Conservation (phyloP, 768 basidiomycete genomes). For the Floccularia luteovirens region DNA sequence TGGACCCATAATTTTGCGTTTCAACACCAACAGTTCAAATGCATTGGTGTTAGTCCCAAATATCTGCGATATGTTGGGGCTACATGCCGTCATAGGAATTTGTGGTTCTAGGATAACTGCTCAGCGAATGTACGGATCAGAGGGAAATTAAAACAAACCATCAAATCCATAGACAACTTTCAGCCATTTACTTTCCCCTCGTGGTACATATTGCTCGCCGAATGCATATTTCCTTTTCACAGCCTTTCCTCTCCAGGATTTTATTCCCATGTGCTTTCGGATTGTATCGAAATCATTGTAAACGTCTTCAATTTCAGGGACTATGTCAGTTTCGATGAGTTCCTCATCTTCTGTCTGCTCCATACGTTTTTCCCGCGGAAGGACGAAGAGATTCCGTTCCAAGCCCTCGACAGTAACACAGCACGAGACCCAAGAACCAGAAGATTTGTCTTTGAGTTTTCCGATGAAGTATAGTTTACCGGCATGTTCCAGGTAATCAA, state of each 20-base stretch:
- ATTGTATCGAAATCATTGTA: slow-evolving; percentile 79
- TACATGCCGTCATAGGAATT: slow-evolving; percentile 64
- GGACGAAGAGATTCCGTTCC: slow-evolving; percentile 84
- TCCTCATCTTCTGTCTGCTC: slow-evolving; percentile 51
- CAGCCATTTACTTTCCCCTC: slow-evolving; percentile 78
- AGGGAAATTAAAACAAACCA: slow-evolving; percentile 36
- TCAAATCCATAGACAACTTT: slow-evolving; percentile 91
- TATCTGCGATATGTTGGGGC: slow-evolving; percentile 79
- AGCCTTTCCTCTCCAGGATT: slow-evolving; percentile 72
- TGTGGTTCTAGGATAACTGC: slow-evolving; percentile 47
- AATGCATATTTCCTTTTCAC: slow-evolving; percentile 92
- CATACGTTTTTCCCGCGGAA: slow-evolving; percentile 66
- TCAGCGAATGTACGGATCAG: background rate
- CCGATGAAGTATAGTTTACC: slow-evolving; percentile 87
- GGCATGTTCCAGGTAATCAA: slow-evolving; percentile 85
- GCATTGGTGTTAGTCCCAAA: slow-evolving; percentile 91
- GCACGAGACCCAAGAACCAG: slow-evolving; percentile 69
- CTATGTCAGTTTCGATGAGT: slow-evolving; percentile 64
- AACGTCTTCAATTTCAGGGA: slow-evolving; percentile 66
- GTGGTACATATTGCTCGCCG: slow-evolving; percentile 75
- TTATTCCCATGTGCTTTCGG: slow-evolving; percentile 64
- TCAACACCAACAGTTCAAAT: slow-evolving; percentile 89
- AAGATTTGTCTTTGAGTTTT: slow-evolving; percentile 77
- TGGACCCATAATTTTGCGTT: slow-evolving; percentile 98
- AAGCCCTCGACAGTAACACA: slow-evolving; percentile 82